These are phyloP conservation scores for Flagelloscypha sp. DNA, from an alignment of 768 basidiomycete species.

Conservation along the genomic window DNA sequence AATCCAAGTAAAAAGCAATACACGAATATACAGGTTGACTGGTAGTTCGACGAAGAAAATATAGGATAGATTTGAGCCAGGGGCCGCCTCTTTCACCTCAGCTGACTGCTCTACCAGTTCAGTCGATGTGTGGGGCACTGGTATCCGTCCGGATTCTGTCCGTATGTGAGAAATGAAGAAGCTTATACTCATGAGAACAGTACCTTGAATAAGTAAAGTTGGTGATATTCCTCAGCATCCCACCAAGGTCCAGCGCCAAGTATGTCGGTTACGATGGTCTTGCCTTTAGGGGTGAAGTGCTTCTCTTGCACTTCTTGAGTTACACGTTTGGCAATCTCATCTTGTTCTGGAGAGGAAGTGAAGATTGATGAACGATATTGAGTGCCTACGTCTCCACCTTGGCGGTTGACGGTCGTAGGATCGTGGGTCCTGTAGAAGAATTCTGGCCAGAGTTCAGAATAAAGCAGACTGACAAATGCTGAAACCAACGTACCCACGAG, in stretches of 20 bases:
- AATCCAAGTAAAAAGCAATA: too few relatives aligned
- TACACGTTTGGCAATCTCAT: constrained; percentile 60
- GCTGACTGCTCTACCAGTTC: constrained; percentile 54
- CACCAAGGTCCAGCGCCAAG: constrained; percentile 67
- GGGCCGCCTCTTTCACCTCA: too few relatives aligned
- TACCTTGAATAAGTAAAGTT: constrained; percentile 72
- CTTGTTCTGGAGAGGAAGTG: constrained; percentile 66
- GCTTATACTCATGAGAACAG: too few relatives aligned
- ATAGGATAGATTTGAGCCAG: too few relatives aligned
- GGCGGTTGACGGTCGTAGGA: constrained; percentile 74
- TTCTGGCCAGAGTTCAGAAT: constrained; percentile 33
- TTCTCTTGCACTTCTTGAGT: constrained; percentile 79
- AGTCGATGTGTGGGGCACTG: constrained; percentile 85
- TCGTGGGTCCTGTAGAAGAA: constrained; percentile 96
- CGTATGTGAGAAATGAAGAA: too few relatives aligned
- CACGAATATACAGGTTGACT: too few relatives aligned
- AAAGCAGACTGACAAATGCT: not conserved
- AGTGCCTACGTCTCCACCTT: constrained; percentile 70
- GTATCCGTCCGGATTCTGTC: constrained; percentile 84
- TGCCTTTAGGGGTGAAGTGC: constrained; percentile 64
- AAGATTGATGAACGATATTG: constrained; percentile 96
- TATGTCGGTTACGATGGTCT: constrained; percentile 77
- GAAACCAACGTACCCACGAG: constrained; percentile 63
- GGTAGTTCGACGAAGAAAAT: too few relatives aligned
- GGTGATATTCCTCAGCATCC: constrained; percentile 78